Evolutionary conservation across 306 rosid species (phyloP), one percentile per base, ranked within the genome.

Genomic region (Herpetospermum pedunculosum): DNA sequence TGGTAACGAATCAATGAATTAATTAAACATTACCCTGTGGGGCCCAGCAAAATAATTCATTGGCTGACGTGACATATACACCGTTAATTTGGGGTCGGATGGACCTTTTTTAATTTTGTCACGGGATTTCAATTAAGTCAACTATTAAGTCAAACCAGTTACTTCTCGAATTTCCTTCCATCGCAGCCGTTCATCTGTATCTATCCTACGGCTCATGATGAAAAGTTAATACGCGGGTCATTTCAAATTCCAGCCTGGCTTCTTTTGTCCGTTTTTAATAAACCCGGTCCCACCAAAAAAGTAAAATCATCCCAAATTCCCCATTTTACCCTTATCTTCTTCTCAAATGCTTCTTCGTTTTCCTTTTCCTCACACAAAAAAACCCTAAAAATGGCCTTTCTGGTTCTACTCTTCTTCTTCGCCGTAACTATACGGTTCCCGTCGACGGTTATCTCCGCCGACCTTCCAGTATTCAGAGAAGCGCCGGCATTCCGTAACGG

Each of bases 401-500:
- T 49, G 23, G 5, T 80, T 70, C 9, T 70, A 28, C 11, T 78
- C 38, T 12, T 76, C 68, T 3, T 75, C 59, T 12, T 73, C 78
- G 78, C 52, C 9, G 28, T 53, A 1, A 83, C 77, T 0, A 0
- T 21, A 19, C 30, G 0, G 11, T 52, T 40, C 0, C 70, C 83
- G 60, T 81, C 62, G 2, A 21, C 13, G 1, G 29, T 15, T 0
- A 4, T 16, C 14, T 30, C 83, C 77, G 76, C 3, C 6, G 85
- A 60, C 1, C 78, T 90, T 0, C 87, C 95, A 0, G 40, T 54
- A 11, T 90, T 90, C 71, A 85, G 92, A 1, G 98, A 92, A 70
- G 98, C 98, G 0, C 92, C 92, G 2, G 96, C 97, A 84, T 92
- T 92, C 54, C 91, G 92, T 10, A 92, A 92, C 58, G 98, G 96